Evolutionary conservation across 306 rosid genomes (phyloP), one percentile per base, ranked within the genome.

Genomic region (Quercus alba): DNA sequence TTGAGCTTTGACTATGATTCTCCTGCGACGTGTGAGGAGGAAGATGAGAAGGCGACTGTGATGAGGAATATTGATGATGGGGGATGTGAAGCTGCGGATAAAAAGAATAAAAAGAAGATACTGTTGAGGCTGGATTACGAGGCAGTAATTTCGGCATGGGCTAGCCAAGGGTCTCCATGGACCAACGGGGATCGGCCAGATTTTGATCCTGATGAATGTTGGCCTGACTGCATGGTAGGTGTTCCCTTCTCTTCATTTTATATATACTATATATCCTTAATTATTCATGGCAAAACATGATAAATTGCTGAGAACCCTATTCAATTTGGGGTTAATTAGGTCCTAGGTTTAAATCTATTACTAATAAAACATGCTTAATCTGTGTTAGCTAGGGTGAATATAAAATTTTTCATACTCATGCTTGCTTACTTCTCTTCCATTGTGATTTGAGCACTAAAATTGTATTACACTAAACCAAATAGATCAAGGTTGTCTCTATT

Each of bases 51-150:
- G 57, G 44, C 68, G 12, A 73, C 3, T 51, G 75, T 67, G 63
- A 78, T 28, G 33, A 8, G 35, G 69, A 49, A 4, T 18, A 72
- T 5, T 46, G 89, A 4, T 28, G 14, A 58, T 19, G 56, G 77
- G 56, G 82, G 82, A 63, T 3, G 19, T 31, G 13, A 56, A 68
- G 82, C 58, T n/a, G 44, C 76, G n/a, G 56, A 71, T 54, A 18
- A 17, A 52, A 73, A 13, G 26, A 83, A 85, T 77, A 81, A 84
- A 59, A 88, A 26, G 86, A 89, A 90, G 70, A 84, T 81, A 55
- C 55, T 88, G 46, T 77, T 96, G 93, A 92, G 83, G 79, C 77
- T 96, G 41, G 87, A 96, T 79, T 90, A 92, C n/a, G 99, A 91
- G 51, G 90, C 84, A 3, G 94, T 96, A 15, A 90, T 90, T 28